These are phyloP conservation scores for Pulveroboletus sp. DNA, from an alignment of 768 basidiomycete genomes.

Conservation along the genomic window DNA sequence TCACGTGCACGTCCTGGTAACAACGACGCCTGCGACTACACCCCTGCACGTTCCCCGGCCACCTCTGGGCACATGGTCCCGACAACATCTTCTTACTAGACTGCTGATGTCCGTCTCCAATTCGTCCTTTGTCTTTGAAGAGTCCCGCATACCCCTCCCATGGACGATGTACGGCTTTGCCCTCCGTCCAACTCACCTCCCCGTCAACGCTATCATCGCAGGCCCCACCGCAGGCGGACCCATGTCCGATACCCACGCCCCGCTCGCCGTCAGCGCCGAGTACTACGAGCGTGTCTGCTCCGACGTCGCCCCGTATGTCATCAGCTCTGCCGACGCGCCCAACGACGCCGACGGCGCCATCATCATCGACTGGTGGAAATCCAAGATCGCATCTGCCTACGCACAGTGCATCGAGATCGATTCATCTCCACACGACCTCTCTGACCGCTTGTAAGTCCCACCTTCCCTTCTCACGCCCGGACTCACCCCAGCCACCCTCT, in stretches of 20 bases:
- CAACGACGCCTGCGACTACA: no score
- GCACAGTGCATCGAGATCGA: conserved; percentile 45
- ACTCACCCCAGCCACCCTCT: conserved; percentile 34
- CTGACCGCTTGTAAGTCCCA: conserved; percentile 45
- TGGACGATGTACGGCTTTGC: conserved; percentile 54
- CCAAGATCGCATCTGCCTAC: conserved; percentile 34
- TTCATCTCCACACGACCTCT: conserved; percentile 37
- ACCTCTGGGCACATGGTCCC: conserved; percentile 58
- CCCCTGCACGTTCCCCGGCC: conserved; percentile 49
- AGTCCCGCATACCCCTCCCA: conserved; percentile 52
- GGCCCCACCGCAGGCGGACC: conserved; percentile 54
- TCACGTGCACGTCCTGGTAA: no score
- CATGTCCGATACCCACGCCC: conserved; percentile 24
- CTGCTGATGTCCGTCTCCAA: conserved; percentile 45
- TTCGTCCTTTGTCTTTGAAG: conserved; percentile 59
- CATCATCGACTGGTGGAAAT: conserved; percentile 50
- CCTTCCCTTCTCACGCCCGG: neutral
- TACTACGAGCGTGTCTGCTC: conserved; percentile 51
- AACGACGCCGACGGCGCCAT: conserved; percentile 36
- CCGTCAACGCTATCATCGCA: conserved; percentile 55
- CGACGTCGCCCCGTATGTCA: conserved; percentile 26
- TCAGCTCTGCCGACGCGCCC: conserved; percentile 36
- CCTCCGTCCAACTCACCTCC: conserved; percentile 48
- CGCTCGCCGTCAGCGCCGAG: conserved; percentile 43
- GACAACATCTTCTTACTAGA: conserved; percentile 55